Base-by-base conservation (phyloP, 306 rosid species). In the Cicer chorassanicum region DNA sequence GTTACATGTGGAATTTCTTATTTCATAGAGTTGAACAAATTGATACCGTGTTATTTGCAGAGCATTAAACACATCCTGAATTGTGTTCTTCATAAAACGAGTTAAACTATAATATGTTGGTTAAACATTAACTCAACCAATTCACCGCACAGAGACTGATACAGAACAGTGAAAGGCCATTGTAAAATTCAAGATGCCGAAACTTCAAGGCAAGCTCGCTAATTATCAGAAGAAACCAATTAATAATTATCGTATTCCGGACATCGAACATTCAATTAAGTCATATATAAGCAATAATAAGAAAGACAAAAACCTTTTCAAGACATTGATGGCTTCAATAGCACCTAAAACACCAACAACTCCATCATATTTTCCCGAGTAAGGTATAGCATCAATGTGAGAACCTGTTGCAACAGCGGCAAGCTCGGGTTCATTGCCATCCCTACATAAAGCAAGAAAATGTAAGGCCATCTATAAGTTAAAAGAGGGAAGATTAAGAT, bases 341-440 rank as follows among this genome's bases (percentile, higher is more conserved):
- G 96, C 98, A n/a, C 98, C 98, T 87, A 94, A 80, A 81, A 94
- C 98, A 57, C 97, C 98, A 65, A 94, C 88, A 55, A 94, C 97
- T 51, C 98, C 98, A 60, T 94, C 98, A 70, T 91, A 94, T 87
- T 91, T 94, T 74, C 98, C 97, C 10, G 97, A 91, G 89, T 86
- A 94, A 59, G 97, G 97, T 81, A 94, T 91, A 34, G 98, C 98
- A 86, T 94, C 98, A 49, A 88, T 85, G 88, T 94, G 98, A 4
- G 98, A 94, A 69, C 97, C 98, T 0, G 98, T 88, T 61, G 95
- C 96, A 59, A 88, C 96, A 53, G 96, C 97, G 69, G 93, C 83
- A 79, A 91, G 92, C 80, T 86, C 87, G 0, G 96, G 87, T 72
- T 88, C 86, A 69, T 57, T 55, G 24, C 97, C 97, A 70, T 86